Conservation (phyloP, 2,329 filamentous ascomycete species). For the Curvularia verruculosa region DNA sequence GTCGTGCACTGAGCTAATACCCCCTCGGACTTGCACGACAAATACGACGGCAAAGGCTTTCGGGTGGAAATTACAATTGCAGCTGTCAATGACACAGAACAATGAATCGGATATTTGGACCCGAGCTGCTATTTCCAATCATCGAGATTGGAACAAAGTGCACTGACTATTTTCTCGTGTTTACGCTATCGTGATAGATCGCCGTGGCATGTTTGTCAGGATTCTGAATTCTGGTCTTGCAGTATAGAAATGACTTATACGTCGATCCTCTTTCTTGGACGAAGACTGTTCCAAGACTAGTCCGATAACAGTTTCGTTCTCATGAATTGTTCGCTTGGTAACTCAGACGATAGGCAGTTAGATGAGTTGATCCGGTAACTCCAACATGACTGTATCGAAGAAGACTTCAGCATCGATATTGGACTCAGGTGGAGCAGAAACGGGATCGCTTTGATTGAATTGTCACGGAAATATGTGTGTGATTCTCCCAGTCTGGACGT, state of each 20-base stretch:
- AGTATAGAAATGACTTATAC: constrained; percentile 5
- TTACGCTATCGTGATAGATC: constrained; percentile 1
- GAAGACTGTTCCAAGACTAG: constrained; percentile 1
- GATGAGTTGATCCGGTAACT: background rate
- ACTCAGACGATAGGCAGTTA: background rate
- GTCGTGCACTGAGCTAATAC: background rate
- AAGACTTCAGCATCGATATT: background rate
- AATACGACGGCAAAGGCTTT: background rate
- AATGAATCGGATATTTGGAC: background rate
- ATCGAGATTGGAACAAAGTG: background rate
- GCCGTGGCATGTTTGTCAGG: constrained; percentile 9
- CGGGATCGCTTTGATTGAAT: background rate
- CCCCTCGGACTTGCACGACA: background rate
- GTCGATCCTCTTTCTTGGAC: background rate
- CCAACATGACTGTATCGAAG: background rate
- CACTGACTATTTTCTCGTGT: background rate
- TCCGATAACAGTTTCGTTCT: constrained; percentile 1
- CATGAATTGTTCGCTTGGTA: constrained; percentile 1
- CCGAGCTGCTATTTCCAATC: background rate
- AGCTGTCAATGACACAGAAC: background rate
- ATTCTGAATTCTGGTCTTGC: background rate
- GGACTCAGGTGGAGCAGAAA: background rate
- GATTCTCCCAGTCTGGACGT: background rate
- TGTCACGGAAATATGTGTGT: background rate
- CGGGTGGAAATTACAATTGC: background rate